These are phyloP conservation scores for Mortierella sp. DNA, from an alignment of 371 early-diverging fungal species.

Conservation along the genomic window DNA sequence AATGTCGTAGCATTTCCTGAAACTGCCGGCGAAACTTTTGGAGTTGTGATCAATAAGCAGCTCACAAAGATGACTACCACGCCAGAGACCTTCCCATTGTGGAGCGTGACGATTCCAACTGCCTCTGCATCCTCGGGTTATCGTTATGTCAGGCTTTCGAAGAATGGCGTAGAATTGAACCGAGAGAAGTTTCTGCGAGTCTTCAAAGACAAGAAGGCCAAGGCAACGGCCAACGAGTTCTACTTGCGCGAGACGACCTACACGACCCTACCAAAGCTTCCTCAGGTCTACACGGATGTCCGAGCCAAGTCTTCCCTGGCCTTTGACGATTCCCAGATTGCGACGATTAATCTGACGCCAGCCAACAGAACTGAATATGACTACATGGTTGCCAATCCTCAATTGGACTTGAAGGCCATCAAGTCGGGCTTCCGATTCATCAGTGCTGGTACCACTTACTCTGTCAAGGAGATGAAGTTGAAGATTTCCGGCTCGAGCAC, in stretches of 20 bases:
- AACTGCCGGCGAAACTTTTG: slow-evolving; percentile 17
- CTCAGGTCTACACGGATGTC: slow-evolving; percentile 20
- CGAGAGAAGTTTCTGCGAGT: slow-evolving; percentile 23
- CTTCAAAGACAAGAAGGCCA: slow-evolving; percentile 15
- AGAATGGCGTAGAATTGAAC: neutral
- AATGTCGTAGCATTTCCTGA: slow-evolving; percentile 37
- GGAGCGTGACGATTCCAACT: slow-evolving; percentile 23
- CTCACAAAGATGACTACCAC: slow-evolving; percentile 21
- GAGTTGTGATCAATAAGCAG: slow-evolving; percentile 28
- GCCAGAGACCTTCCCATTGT: slow-evolving; percentile 25
- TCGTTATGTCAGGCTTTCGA: slow-evolving; percentile 22
- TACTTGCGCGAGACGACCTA: slow-evolving; percentile 19
- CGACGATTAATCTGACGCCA: slow-evolving; percentile 31
- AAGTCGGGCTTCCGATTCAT: slow-evolving; percentile 32
- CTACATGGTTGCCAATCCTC: slow-evolving; percentile 22
- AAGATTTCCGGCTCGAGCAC: slow-evolving; percentile 58
- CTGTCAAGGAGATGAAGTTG: slow-evolving; percentile 40
- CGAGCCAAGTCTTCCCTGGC: slow-evolving; percentile 14
- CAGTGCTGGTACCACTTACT: slow-evolving; percentile 23
- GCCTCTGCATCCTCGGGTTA: slow-evolving; percentile 20
- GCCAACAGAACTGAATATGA: slow-evolving; percentile 13
- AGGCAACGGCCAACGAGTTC: slow-evolving; percentile 24
- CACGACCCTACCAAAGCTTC: slow-evolving; percentile 13
- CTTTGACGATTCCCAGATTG: slow-evolving; percentile 37
- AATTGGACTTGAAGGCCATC: slow-evolving; percentile 16